Evolutionary conservation across 1,284 basidiomycete species (phyloP).

Genomic region (Ganoderma lucidum): DNA sequence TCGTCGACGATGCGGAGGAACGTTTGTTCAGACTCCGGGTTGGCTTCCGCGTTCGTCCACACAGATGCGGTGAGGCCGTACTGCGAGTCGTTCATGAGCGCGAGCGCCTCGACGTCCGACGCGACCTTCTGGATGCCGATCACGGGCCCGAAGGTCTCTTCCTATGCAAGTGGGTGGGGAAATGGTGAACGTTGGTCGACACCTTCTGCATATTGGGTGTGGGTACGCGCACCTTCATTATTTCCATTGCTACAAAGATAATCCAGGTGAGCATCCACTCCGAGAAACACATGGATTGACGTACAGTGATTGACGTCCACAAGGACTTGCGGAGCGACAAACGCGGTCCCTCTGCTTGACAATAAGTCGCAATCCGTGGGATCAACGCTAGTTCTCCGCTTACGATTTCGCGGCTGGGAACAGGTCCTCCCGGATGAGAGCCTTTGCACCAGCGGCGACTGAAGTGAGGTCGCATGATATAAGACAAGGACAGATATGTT

Average conservation of each 20-base stretch:
- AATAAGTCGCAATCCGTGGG: neutral
- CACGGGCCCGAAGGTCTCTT: conserved; percentile 91
- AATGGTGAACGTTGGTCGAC: neutral
- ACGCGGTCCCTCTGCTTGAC: conserved; percentile 72
- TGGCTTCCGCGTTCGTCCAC: conserved; percentile 82
- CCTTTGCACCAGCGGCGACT: conserved; percentile 83
- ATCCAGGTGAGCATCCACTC: neutral
- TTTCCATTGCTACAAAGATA: conserved; percentile 75
- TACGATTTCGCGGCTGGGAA: conserved; percentile 78
- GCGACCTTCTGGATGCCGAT: conserved; percentile 91
- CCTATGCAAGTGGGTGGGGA: conserved; percentile 47
- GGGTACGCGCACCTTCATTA: conserved; percentile 74
- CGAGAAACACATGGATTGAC: conserved; percentile 41
- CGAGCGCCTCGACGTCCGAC: conserved; percentile 86
- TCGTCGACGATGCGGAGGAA: conserved; percentile 79
- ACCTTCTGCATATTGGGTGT: neutral
- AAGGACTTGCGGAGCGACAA: conserved; percentile 90
- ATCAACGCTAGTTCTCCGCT: conserved; percentile 33
- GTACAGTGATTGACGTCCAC: conserved; percentile 87
- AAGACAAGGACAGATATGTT: neutral
- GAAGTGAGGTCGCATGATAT: conserved; percentile 1
- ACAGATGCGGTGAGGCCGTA: conserved; percentile 94
- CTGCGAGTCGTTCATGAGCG: conserved; percentile 95
- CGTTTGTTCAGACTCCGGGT: conserved; percentile 65
- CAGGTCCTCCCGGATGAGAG: conserved; percentile 74